Conservation (phyloP, 805 yeast species). For the Trichomonascus vanleenenianus region DNA sequence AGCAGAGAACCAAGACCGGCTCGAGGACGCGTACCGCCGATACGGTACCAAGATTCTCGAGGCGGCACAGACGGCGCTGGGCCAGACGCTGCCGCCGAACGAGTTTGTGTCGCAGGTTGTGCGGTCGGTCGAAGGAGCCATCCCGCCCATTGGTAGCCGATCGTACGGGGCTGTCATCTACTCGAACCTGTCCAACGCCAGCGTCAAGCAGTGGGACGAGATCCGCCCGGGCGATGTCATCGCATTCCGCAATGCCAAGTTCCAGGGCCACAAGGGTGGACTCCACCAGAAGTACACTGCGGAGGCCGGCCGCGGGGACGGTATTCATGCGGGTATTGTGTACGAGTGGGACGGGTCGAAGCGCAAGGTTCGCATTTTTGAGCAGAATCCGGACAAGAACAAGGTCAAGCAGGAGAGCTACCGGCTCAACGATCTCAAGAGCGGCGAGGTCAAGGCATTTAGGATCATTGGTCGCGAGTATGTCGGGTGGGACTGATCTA, state of each 20-base stretch:
- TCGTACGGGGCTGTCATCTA: conserved; percentile 71
- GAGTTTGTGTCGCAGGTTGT: conserved; percentile 29
- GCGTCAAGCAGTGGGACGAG: conserved; percentile 48
- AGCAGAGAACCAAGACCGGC: conserved; percentile 40
- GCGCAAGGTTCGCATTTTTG: conserved; percentile 32
- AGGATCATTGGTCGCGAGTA: conserved; percentile 67
- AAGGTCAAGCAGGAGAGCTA: conserved; percentile 54
- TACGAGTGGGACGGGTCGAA: conserved; percentile 68
- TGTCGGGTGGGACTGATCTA: conserved; percentile 51
- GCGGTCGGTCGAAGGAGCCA: conserved; percentile 33
- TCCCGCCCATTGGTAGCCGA: conserved; percentile 56
- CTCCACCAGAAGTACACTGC: conserved; percentile 47
- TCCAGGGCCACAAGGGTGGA: conserved; percentile 53
- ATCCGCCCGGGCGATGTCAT: conserved; percentile 79
- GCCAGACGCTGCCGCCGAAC: conserved; percentile 16
- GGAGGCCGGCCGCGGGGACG: conserved; percentile 50
- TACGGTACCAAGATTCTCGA: conserved; percentile 47
- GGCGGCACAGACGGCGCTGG: conserved; percentile 34
- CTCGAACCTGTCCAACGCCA: conserved; percentile 42
- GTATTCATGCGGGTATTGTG: conserved; percentile 54
- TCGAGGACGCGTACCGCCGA: conserved; percentile 42
- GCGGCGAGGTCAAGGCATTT: conserved; percentile 74
- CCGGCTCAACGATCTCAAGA: conserved; percentile 61
- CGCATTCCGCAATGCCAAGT: conserved; percentile 66
- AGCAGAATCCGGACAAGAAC: conserved; percentile 34